phyloP scores from a whole-genome alignment of 106 monocot genomes.

The Triglochin maritima region DNA sequence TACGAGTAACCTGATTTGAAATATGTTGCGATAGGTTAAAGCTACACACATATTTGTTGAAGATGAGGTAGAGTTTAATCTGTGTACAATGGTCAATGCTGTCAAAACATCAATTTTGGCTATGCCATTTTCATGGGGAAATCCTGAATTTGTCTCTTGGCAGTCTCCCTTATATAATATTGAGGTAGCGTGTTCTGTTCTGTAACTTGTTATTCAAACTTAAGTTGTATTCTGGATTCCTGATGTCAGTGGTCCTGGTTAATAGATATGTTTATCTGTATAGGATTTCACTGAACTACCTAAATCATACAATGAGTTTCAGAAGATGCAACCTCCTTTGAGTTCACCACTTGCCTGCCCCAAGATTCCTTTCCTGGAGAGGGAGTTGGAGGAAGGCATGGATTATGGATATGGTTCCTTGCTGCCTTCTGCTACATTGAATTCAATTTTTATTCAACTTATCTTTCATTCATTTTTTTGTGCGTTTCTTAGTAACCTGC shows the following conservation, averaged over 20 bases:
- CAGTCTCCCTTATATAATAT: conserved; percentile 62
- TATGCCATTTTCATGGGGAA: conserved; percentile 47
- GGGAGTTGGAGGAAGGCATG: conserved; percentile 43
- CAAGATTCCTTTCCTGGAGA: conserved; percentile 36
- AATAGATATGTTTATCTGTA: conserved; percentile 6
- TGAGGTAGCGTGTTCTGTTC: conserved; percentile 36
- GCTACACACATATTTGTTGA: conserved; percentile 74
- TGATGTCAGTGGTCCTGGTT: background rate
- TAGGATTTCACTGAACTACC: conserved; percentile 63
- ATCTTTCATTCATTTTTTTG: conserved; percentile 4
- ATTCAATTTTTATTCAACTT: background rate
- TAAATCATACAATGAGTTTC: conserved; percentile 45
- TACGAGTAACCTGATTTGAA: conserved; percentile 2
- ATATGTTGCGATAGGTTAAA: conserved; percentile 48
- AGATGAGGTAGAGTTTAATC: conserved; percentile 74
- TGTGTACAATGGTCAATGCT: conserved; percentile 27
- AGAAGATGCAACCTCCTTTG: conserved; percentile 37
- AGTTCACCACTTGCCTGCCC: conserved; percentile 36
- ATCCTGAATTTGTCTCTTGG: conserved; percentile 53
- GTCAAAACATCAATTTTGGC: conserved; percentile 56
- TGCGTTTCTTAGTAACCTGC: conserved; percentile 4
- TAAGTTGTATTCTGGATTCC: background rate
- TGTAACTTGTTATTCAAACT: background rate
- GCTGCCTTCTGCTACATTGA: background rate
- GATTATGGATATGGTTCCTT: background rate